Evolutionary conservation across 2,329 filamentous ascomycete genomes (phyloP).

Genomic region (Aspergillus unguis): DNA sequence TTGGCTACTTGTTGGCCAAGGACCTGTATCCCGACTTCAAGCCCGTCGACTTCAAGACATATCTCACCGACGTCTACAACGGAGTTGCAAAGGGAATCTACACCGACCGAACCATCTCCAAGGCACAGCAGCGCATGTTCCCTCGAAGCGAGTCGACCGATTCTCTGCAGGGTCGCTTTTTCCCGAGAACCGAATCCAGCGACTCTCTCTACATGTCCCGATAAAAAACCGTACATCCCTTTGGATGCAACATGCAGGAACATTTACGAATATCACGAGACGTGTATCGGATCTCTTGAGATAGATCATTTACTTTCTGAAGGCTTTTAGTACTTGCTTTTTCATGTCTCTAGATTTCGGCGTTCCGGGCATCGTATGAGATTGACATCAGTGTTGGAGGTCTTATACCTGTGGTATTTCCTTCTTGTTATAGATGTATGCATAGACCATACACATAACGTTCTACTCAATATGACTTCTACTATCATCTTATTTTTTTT

Average conservation of each 20-base stretch:
- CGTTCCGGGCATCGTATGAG: constrained; percentile 4
- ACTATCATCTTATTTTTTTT: too few relatives aligned
- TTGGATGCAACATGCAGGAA: neutral
- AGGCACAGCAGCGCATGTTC: constrained; percentile 36
- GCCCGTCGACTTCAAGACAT: constrained; percentile 39
- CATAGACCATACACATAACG: constrained; percentile 5
- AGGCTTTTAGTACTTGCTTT: neutral
- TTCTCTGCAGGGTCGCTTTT: constrained; percentile 34
- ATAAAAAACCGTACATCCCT: constrained; percentile 15
- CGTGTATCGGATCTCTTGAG: neutral
- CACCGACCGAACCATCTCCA: constrained; percentile 34
- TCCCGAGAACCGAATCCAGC: constrained; percentile 36
- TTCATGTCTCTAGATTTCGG: constrained; percentile 2
- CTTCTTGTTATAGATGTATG: constrained; percentile 8
- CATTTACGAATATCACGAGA: constrained; percentile 6
- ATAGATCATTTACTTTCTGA: too few relatives aligned
- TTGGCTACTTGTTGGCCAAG: constrained; percentile 53
- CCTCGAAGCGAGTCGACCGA: constrained; percentile 36
- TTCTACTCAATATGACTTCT: neutral
- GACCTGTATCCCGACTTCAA: constrained; percentile 55
- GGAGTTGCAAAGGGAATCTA: constrained; percentile 41
- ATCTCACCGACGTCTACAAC: constrained; percentile 40
- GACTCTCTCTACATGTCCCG: constrained; percentile 35
- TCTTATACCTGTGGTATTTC: neutral
- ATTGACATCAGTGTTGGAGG: neutral